Conservation (phyloP, 1,139 yeast genomes). For the Arxiozyma heterogenica region DNA sequence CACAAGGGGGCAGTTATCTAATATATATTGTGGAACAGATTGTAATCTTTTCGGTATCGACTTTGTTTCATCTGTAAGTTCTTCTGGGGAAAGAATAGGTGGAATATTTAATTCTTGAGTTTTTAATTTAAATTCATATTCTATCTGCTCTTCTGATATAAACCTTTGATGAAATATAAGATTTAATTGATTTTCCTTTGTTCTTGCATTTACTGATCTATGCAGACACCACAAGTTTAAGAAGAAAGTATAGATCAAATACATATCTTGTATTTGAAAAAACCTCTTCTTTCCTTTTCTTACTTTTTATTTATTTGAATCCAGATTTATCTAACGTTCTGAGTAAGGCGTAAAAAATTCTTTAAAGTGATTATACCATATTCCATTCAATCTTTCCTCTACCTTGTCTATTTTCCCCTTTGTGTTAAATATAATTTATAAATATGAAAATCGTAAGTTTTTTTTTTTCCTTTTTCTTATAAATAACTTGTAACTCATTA, state of each 20-base stretch:
- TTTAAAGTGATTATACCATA: too few relatives aligned
- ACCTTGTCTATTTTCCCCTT: not conserved
- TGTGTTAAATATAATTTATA: not conserved
- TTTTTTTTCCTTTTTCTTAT: too few relatives aligned
- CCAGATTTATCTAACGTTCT: not conserved
- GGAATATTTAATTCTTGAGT: constrained; percentile 7
- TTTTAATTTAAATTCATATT: not conserved
- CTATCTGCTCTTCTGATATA: not conserved
- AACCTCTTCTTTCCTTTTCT: not conserved
- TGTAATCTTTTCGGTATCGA: constrained; percentile 27
- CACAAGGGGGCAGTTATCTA: constrained; percentile 69
- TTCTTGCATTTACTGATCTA: not conserved
- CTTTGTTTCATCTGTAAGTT: constrained; percentile 21
- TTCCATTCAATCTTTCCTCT: not conserved
- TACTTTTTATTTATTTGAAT: too few relatives aligned
- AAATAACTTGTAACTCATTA: too few relatives aligned
- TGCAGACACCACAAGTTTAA: not conserved
- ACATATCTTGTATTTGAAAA: not conserved
- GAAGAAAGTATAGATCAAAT: not conserved
- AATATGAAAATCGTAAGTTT: too few relatives aligned
- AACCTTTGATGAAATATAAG: not conserved
- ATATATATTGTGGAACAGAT: constrained; percentile 65
- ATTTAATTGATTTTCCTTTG: not conserved
- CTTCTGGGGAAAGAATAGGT: constrained; percentile 20
- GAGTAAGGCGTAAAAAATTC: not conserved